These are phyloP conservation scores for Fagopyrum esculentum DNA, from an alignment of 148 eudicot genomes.

Conservation along the genomic window DNA sequence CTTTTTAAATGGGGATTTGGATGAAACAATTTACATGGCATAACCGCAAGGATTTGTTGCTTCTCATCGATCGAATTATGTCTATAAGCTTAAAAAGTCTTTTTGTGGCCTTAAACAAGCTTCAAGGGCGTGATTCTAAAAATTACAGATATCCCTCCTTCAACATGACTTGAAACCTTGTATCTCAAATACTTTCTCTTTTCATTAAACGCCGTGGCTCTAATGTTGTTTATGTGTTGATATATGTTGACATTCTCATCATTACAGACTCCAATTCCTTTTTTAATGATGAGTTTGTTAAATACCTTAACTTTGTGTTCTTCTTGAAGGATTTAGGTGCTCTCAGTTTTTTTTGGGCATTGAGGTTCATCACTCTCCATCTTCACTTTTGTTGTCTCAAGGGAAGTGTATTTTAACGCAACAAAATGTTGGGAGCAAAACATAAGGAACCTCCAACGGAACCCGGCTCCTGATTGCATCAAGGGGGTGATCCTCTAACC, in stretches of 20 bases:
- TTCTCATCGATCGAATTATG: no score
- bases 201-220: neutral
- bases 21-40: neutral
- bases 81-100: neutral
- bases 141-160: neutral
- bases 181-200: neutral
- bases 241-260: neutral
- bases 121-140: neutral
- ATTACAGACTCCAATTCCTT: neutral
- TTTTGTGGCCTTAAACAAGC: neutral
- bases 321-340: neutral
- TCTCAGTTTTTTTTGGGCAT: no score
- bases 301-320: no score
- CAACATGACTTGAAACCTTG: neutral
- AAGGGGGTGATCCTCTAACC: neutral
- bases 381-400: no score
- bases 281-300: neutral
- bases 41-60: neutral
- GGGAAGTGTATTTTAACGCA: no score
- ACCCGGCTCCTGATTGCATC: no score
- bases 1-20: neutral
- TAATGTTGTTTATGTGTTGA: neutral
- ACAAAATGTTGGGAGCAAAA: no score
- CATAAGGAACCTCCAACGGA: no score
- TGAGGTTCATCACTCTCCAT: no score